Percentiles rank a stretch among this genome's conserved stretches.
Conservation (phyloP, 2,329 filamentous ascomycete species). For the Botrytis tulipae region DNA sequence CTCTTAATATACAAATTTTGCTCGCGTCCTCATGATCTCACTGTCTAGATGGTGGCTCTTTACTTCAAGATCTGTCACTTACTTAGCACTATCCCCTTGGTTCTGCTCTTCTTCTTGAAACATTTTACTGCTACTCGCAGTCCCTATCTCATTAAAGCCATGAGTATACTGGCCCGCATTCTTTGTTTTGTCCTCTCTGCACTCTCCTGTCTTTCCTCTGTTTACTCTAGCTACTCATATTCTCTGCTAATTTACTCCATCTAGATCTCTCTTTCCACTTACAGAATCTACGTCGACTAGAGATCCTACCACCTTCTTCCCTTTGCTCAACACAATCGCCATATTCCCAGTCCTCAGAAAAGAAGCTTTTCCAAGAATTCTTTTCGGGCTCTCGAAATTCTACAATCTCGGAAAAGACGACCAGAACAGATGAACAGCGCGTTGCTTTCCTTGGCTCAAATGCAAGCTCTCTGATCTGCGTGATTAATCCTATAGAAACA, state of each 20-base stretch:
- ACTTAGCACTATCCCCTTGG: not conserved
- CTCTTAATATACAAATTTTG: not conserved
- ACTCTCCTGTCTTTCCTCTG: not conserved
- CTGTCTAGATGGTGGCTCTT: not conserved
- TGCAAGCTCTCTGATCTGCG: not conserved
- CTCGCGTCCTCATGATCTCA: rapidly evolving
- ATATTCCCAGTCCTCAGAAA: too few relatives aligned
- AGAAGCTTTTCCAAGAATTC: rapidly evolving
- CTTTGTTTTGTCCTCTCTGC: too few relatives aligned
- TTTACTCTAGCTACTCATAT: not conserved
- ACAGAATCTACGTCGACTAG: not conserved
- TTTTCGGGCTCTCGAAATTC: too few relatives aligned
- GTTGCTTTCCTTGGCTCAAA: too few relatives aligned
- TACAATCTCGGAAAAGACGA: not conserved
- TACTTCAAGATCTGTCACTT: not conserved
- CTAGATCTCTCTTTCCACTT: not conserved
- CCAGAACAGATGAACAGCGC: rapidly evolving
- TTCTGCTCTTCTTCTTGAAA: rapidly evolving
- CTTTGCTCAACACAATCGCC: too few relatives aligned
- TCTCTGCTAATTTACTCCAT: not conserved
- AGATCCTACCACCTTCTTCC: too few relatives aligned
- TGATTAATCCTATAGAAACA: too few relatives aligned
- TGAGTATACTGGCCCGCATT: not conserved
- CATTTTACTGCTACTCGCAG: not conserved
- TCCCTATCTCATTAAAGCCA: rapidly evolving